Evolutionary conservation across 345 rosid genomes (phyloP).

Genomic region (Gossypium sturtianum): DNA sequence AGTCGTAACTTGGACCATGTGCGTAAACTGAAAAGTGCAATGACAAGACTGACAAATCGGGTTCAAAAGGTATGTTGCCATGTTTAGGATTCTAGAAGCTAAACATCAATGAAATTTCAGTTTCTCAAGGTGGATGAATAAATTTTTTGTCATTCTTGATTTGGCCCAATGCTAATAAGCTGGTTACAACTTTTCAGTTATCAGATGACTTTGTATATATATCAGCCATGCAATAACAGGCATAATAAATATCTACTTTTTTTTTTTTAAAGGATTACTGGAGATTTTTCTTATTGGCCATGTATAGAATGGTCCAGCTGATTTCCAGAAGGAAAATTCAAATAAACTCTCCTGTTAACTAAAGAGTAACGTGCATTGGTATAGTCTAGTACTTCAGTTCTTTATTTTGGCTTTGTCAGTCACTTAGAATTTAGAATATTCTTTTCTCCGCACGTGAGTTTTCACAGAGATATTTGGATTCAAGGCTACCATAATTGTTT

Average conservation of each 20-base stretch:
- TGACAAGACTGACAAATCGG: constrained; percentile 50
- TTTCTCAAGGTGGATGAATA: background rate
- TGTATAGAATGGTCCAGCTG: background rate
- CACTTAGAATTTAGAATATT: background rate
- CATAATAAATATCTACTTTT: background rate
- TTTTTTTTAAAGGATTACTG: background rate
- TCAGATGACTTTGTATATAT: background rate
- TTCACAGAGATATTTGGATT: background rate
- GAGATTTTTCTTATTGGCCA: background rate
- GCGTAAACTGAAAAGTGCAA: constrained; percentile 52
- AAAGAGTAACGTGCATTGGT: background rate
- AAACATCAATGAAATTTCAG: background rate
- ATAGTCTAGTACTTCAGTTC: background rate
- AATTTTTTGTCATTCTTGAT: background rate
- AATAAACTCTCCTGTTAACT: background rate
- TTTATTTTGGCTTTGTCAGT: background rate
- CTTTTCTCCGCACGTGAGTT: background rate
- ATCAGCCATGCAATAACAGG: background rate
- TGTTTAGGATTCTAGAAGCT: background rate
- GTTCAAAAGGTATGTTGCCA: constrained; percentile 42
- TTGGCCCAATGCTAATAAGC: background rate
- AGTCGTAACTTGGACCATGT: constrained; percentile 49
- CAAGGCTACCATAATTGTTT: background rate
- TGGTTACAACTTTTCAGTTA: background rate
- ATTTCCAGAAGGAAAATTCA: background rate